Evolutionary conservation across 208 protist genomes (phyloP).

Genomic region (Wallacemonas rigidus): DNA sequence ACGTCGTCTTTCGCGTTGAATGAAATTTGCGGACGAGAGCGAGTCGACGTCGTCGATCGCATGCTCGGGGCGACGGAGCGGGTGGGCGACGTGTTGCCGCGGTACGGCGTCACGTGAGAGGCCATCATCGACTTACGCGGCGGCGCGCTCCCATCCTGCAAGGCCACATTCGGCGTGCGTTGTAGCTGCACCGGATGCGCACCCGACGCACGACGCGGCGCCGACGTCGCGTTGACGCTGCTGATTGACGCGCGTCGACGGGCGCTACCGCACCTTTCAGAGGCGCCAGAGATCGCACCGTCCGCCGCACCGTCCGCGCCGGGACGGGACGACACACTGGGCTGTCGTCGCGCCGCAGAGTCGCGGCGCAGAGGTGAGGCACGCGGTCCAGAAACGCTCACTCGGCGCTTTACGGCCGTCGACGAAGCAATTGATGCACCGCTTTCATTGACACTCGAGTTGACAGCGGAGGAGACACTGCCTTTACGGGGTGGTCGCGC

Average conservation of each 20-base stretch:
- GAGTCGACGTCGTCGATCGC: slow-evolving; percentile 41
- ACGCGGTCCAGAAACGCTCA: neutral
- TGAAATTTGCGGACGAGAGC: slow-evolving; percentile 52
- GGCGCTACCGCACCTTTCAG: neutral
- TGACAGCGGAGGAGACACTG: neutral
- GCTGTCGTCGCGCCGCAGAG: neutral
- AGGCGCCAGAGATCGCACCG: neutral
- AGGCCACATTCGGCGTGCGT: slow-evolving; percentile 12
- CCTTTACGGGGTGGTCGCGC: neutral
- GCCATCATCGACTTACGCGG: neutral
- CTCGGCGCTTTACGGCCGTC: neutral
- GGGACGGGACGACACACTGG: neutral
- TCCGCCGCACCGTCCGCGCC: neutral
- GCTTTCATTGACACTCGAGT: neutral
- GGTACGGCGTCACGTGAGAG: slow-evolving; percentile 9
- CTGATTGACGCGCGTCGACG: slow-evolving; percentile 5
- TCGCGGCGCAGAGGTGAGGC: slow-evolving; percentile 1
- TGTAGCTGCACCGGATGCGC: slow-evolving; percentile 18
- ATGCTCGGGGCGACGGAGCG: slow-evolving; percentile 37
- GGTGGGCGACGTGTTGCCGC: slow-evolving; percentile 23
- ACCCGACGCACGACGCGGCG: slow-evolving; percentile 12
- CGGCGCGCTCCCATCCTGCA: neutral
- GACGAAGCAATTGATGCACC: neutral
- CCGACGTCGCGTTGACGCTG: neutral
- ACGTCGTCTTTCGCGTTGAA: slow-evolving; percentile 41